Evolutionary conservation across 768 basidiomycete genomes (phyloP).

Genomic region (Suillus tomentosus): DNA sequence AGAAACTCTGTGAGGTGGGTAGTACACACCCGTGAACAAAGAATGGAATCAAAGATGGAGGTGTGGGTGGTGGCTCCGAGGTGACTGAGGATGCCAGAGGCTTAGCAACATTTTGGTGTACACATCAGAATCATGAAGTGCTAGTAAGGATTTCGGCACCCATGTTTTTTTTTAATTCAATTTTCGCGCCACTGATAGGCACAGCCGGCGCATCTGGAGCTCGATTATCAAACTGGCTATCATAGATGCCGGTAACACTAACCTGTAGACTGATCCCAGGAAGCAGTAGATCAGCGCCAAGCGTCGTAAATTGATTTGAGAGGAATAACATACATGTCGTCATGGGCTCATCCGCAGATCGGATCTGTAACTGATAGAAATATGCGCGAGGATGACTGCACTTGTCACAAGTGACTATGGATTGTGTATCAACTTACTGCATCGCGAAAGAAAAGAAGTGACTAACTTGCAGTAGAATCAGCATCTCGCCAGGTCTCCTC

Average conservation of each 20-base stretch:
- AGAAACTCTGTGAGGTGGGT: neutral
- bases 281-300: neutral
- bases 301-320: conserved; percentile 1
- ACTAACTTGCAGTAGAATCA: conserved; percentile 77
- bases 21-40: neutral
- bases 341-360: conserved; percentile 93
- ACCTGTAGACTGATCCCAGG: conserved; percentile 3
- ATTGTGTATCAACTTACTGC: neutral
- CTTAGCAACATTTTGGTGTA: conserved; percentile 3
- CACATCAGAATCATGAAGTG: neutral
- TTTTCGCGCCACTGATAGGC: conserved; percentile 74
- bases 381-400: conserved; percentile 78
- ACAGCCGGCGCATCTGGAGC: conserved; percentile 58
- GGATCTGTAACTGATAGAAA: conserved; percentile 94
- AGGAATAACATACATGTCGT: conserved; percentile 40
- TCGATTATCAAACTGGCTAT: conserved; percentile 9
- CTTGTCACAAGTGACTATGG: conserved; percentile 57
- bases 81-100: neutral
- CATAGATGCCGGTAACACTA: neutral
- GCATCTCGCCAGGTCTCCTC: conserved; percentile 95
- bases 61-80: neutral
- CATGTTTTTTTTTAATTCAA: conserved; percentile 34
- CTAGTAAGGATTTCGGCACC: neutral
- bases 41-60: neutral
- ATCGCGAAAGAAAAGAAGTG: neutral